Evolutionary conservation across 192 early-diverging fungal genomes (phyloP).

Genomic region (Rhizophlyctis rosea): DNA sequence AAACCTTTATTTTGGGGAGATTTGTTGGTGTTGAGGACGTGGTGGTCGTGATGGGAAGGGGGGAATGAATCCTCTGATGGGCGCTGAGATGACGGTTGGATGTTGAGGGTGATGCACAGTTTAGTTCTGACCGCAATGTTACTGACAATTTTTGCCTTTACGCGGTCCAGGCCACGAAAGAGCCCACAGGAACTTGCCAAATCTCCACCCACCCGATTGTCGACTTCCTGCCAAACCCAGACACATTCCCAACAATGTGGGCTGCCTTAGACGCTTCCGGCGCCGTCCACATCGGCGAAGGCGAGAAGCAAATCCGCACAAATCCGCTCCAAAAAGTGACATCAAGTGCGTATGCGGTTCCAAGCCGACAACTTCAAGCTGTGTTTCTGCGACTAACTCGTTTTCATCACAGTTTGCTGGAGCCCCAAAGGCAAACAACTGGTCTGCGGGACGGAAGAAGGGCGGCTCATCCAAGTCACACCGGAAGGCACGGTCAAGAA

Average conservation of each 20-base stretch:
- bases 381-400: too few species aligned
- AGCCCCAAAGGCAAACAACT: conserved; percentile 89
- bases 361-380: too few species aligned
- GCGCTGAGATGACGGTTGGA: too few species aligned
- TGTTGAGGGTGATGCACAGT: too few species aligned
- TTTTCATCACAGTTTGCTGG: conserved; percentile 66
- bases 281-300: neutral
- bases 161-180: too few species aligned
- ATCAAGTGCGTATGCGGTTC: too few species aligned
- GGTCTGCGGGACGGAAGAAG: conserved; percentile 64
- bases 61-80: too few species aligned
- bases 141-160: neutral
- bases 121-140: too few species aligned
- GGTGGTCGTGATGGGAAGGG: too few species aligned
- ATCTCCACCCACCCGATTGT: conserved; percentile 5
- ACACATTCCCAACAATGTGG: conserved; percentile 2
- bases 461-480: conserved; percentile 58
- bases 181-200: conserved; percentile 5
- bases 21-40: neutral
- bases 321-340: too few species aligned
- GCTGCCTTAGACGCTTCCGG: conserved; percentile 6
- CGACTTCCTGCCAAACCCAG: conserved; percentile 13
- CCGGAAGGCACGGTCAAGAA: conserved; percentile 63
- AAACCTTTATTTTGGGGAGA: neutral
- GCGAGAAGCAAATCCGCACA: too few species aligned